Percentiles rank a stretch among this genome's conserved stretches.
Evolutionary conservation across 1,139 yeast species (phyloP).

Genomic region (Lodderomyces oxycetoniae): DNA sequence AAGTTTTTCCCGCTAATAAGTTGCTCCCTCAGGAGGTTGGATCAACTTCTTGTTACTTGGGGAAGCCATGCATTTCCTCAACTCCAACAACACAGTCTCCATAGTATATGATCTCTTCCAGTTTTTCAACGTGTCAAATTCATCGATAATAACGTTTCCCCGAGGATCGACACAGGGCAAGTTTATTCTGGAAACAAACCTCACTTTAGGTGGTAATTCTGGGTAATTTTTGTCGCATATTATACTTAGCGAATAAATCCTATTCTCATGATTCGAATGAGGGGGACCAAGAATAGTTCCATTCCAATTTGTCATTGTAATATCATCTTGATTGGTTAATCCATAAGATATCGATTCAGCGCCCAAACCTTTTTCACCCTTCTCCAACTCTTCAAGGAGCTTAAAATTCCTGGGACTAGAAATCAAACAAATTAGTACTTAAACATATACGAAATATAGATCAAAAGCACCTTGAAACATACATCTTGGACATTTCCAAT

Average conservation of each 20-base stretch:
- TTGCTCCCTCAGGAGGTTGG: conserved; percentile 88
- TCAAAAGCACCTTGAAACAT: conserved; percentile 18
- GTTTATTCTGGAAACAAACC: conserved; percentile 77
- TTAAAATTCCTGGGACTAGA: conserved; percentile 90
- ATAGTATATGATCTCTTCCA: conserved; percentile 90
- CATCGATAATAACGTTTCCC: conserved; percentile 60
- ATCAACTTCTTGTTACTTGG: conserved; percentile 76
- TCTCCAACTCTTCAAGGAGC: conserved; percentile 89
- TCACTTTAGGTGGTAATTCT: conserved; percentile 77
- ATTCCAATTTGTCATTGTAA: conserved; percentile 90
- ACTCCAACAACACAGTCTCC: conserved; percentile 85
- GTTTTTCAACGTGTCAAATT: conserved; percentile 65
- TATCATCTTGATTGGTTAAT: conserved; percentile 80
- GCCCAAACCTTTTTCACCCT: conserved; percentile 96
- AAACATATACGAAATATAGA: too few relatives aligned
- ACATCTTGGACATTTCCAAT: conserved; percentile 38
- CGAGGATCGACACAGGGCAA: conserved; percentile 78
- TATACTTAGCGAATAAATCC: conserved; percentile 80
- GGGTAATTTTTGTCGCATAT: conserved; percentile 86
- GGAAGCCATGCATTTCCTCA: conserved; percentile 80
- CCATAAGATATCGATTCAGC: conserved; percentile 97
- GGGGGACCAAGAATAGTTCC: conserved; percentile 98
- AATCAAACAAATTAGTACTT: too few relatives aligned
- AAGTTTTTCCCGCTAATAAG: conserved; percentile 35
- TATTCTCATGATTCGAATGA: conserved; percentile 86